Percentiles rank a stretch among this genome's conserved stretches.
Evolutionary conservation across 257 asterid species (phyloP).

Genomic region (Nicotiana obtusifolia): DNA sequence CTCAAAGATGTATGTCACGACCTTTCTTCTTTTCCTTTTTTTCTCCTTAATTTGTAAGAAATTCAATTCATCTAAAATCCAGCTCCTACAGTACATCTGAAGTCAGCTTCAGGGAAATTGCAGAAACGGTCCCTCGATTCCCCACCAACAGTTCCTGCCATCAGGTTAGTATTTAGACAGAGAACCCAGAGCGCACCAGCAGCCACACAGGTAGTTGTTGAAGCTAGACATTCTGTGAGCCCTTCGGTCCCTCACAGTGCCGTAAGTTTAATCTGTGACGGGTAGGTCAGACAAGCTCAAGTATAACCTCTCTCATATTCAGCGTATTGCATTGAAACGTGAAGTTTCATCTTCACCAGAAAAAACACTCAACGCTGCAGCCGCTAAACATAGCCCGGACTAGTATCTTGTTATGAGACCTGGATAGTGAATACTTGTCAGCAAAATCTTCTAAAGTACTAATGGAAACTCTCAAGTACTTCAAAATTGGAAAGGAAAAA

Average conservation of each 20-base stretch:
- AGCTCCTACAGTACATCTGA: not conserved
- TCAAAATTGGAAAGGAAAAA: not conserved
- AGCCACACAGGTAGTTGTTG: not conserved
- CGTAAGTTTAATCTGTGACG: not conserved
- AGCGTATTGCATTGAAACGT: not conserved
- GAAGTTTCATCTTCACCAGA: not conserved
- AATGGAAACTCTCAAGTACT: not conserved
- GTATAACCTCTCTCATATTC: not conserved
- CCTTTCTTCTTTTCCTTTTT: not conserved
- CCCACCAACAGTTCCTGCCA: not conserved
- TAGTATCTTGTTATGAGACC: not conserved
- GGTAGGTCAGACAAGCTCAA: not conserved
- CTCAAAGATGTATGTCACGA: not conserved
- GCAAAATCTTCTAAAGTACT: not conserved
- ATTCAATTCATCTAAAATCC: not conserved
- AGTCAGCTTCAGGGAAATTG: not conserved
- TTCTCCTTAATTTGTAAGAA: not conserved
- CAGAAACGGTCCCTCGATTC: not conserved
- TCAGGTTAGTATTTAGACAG: not conserved
- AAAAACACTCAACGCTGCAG: conserved; percentile 1
- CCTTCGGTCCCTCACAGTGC: not conserved
- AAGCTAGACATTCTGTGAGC: not conserved
- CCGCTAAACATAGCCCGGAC: not conserved
- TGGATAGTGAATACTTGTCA: not conserved
- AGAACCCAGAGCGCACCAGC: not conserved